Percentiles rank a stretch among this genome's conserved stretches.
Evolutionary conservation across 768 basidiomycete species (phyloP).

Genomic region (Tulasnella sp.): DNA sequence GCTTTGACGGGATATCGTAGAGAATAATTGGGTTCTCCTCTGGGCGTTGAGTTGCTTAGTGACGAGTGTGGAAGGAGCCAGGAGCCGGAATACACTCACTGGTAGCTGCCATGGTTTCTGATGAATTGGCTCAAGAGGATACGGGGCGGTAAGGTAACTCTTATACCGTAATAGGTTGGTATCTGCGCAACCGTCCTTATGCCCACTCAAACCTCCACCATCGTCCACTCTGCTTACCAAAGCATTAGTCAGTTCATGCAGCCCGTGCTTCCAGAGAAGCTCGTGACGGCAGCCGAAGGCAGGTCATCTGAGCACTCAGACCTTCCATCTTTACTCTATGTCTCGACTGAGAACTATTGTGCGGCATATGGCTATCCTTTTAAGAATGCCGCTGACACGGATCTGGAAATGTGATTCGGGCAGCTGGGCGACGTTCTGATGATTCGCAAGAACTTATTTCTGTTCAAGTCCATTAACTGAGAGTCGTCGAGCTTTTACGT

Average conservation of each 20-base stretch:
- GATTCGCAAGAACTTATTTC: too few relatives aligned
- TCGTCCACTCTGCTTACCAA: not conserved
- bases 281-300: not conserved
- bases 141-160: too few relatives aligned
- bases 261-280: not conserved
- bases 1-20: conserved; percentile 28
- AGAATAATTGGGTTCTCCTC: conserved; percentile 23
- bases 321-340: not conserved
- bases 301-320: not conserved
- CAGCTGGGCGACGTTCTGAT: too few relatives aligned
- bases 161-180: not conserved
- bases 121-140: not conserved
- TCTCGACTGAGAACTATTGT: not conserved
- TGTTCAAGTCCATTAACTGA: too few relatives aligned
- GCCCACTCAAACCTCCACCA: not conserved
- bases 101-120: not conserved
- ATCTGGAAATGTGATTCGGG: too few relatives aligned
- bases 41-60: not conserved
- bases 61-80: too few relatives aligned
- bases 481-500: not conserved
- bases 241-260: not conserved
- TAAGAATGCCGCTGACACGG: not conserved
- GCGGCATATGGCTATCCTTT: not conserved
- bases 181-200: not conserved
- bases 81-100: not conserved